Evolutionary conservation across 139 green algal species (phyloP), one percentile per base, ranked within the genome.

Genomic region (Dunaliella sp.): DNA sequence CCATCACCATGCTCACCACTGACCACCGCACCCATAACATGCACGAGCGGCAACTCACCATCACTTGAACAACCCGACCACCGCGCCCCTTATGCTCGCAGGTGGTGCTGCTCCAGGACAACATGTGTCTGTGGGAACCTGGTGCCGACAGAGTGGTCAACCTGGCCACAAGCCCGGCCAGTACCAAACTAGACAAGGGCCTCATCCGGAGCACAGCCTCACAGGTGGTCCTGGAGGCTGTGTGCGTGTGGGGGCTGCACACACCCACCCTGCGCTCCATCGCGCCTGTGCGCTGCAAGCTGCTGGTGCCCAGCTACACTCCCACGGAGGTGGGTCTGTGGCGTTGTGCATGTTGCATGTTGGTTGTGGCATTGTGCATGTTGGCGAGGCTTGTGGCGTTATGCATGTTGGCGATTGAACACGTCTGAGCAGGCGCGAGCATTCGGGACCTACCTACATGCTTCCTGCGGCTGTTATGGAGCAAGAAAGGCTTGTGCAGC

Each of bases 71-170:
- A n/a, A n/a, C n/a, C n/a, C n/a, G n/a, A n/a, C n/a, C n/a, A n/a
- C n/a, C n/a, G n/a, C n/a, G n/a, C n/a, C n/a, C n/a, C n/a, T n/a
- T n/a, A n/a, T n/a, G 16, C 48, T 33, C 73, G 28, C 76, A 81
- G 76, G 76, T 81, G 76, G 76, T 81, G 76, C 76, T 81, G 30
- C 76, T 81, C n/a, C n/a, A 81, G 1, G n/a, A 24, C n/a, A 81
- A 81, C n/a, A 34, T 34, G n/a, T 36, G 28, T 31, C 30, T 81
- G 30, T 81, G 76, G 76, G 76, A 81, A 31, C 76, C 76, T n/a
- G 76, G 76, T 2, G 76, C n/a, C n/a, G 34, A 81, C 76, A 30
- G 76, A 1, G 31, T 81, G 30, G n/a, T 81, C 1, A 81, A 81
- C 7, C 76, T 81, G 1, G 7, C 26, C 28, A 32, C 73, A 3